Base-by-base conservation (phyloP, 345 rosid genomes). In the Salix brachista region DNA sequence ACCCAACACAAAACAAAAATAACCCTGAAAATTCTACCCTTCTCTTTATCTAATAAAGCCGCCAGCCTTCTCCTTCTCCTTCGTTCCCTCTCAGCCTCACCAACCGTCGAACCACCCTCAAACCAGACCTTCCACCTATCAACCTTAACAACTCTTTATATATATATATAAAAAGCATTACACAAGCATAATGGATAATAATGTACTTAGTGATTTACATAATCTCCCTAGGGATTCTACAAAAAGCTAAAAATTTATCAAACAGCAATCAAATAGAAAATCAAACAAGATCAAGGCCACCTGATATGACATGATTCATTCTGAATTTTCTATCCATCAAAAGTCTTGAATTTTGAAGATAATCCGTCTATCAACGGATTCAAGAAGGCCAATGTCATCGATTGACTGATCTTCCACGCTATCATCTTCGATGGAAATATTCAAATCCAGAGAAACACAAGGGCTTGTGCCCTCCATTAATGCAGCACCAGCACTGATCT, bases 381-480 rank as follows among this genome's bases (percentile, higher is more conserved):
- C 94, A 67, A 91, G 87, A 62, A 93, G 83, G 37, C 94, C 92
- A 86, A 90, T 85, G 26, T 90, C 91, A 69, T 85, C 91, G 70
- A 85, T 84, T 2, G 88, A 84, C 50, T 85, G 80, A 72, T 84
- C 88, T 32, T 78, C 86, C 1, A 70, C 61, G 74, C 68, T 79
- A 28, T 86, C 87, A 76, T 88, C 90, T 4, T 83, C 89, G 76
- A 91, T 71, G 71, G 90, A 88, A 17, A 93, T 91, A 78, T 93
- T 93, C 74, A 93, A 87, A 87, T 93, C 97, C 71, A 93, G 80
- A 6, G 91, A 81, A 37, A 83, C 74, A n/a, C 87, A 82, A 78
- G 86, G 82, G 68, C 77, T 83, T 61, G 77, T 78, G 58, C 80
- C 83, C 65, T 80, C 84, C 83, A 67, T 58, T 68, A 34, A 2